A percentile compares a stretch with the other conserved stretches of the same genome.
These are phyloP conservation scores for Cyclotella sp. DNA, from an alignment of 108 stramenopile species.

Conservation along the genomic window DNA sequence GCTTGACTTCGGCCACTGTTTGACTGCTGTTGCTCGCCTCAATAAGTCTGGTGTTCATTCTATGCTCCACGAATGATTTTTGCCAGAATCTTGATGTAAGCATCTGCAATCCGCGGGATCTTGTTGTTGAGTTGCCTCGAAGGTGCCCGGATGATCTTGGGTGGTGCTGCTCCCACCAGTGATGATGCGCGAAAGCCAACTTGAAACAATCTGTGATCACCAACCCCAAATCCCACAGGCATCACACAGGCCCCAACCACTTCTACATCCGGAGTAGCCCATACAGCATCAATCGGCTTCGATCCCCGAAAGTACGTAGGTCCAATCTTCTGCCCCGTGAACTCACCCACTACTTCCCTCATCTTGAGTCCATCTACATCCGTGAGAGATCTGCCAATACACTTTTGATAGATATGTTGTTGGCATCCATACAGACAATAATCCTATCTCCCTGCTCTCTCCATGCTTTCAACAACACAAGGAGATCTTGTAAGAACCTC, in stretches of 20 bases:
- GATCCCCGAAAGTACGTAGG: too few relatives aligned
- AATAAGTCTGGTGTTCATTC: too few relatives aligned
- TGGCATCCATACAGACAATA: constrained; percentile 27
- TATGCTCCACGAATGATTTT: background rate
- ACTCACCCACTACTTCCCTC: constrained; percentile 4
- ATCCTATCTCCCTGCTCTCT: constrained; percentile 6
- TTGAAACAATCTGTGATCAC: constrained; percentile 13
- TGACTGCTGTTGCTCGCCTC: too few relatives aligned
- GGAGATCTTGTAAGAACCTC: constrained; percentile 18
- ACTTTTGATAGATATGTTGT: constrained; percentile 13
- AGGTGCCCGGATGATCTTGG: background rate
- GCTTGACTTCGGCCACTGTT: too few relatives aligned
- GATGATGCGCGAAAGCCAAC: background rate
- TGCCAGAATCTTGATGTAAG: constrained; percentile 2
- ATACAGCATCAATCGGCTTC: constrained; percentile 7
- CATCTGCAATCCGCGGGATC: background rate
- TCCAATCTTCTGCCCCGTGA: too few relatives aligned
- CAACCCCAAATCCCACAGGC: constrained; percentile 12
- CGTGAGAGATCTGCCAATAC: background rate
- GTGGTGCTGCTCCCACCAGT: background rate
- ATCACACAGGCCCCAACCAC: background rate
- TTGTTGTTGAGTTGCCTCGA: constrained; percentile 6
- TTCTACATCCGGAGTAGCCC: constrained; percentile 14
- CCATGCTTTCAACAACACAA: background rate
- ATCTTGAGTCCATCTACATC: constrained; percentile 10